Evolutionary conservation across 208 protist genomes (phyloP).

Genomic region (Trypanosoma lewisi): DNA sequence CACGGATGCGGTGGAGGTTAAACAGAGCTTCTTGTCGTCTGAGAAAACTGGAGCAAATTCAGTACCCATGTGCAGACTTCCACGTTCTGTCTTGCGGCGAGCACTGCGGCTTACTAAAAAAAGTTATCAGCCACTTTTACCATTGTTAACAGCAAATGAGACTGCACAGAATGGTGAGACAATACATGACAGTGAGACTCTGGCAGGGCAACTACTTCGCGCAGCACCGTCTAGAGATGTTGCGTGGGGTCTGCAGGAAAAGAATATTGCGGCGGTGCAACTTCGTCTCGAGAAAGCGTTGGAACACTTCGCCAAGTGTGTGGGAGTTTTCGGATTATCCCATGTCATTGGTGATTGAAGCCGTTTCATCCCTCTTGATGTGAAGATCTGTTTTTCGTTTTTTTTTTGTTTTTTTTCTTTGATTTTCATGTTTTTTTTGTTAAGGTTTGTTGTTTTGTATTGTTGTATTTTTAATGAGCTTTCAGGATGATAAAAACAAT

Average conservation of each 20-base stretch:
- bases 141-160: background rate
- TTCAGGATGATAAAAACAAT: too few relatives aligned
- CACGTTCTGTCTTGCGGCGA: background rate
- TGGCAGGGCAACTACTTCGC: conserved; percentile 2
- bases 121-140: background rate
- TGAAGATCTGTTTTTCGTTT: background rate
- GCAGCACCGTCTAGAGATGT: background rate
- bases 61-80: conserved; percentile 12
- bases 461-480: too few relatives aligned
- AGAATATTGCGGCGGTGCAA: conserved; percentile 10
- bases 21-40: background rate
- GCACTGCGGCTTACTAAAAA: conserved; percentile 4
- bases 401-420: background rate
- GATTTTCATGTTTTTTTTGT: background rate
- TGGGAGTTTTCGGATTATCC: conserved; percentile 5
- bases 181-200: conserved; percentile 1
- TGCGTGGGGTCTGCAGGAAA: background rate
- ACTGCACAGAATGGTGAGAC: background rate
- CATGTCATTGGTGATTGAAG: conserved; percentile 6
- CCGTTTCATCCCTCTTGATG: background rate
- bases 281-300: conserved; percentile 10
- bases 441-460: too few relatives aligned
- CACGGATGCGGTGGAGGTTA: background rate
- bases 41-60: background rate
- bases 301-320: conserved; percentile 10